Conservation (phyloP, 306 rosid genomes). For the Begonia masoniana region DNA sequence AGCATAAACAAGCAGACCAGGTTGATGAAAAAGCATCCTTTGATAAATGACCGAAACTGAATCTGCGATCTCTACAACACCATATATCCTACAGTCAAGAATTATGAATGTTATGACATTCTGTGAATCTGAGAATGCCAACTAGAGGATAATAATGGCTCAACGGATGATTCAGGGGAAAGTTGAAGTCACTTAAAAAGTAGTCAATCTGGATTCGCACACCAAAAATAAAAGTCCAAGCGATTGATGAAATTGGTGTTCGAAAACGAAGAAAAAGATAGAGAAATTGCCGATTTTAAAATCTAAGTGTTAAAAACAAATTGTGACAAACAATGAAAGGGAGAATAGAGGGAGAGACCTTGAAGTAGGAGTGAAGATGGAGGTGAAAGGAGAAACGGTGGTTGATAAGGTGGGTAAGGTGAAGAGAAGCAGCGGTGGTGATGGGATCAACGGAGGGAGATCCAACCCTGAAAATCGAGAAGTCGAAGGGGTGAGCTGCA, state of each 20-base stretch:
- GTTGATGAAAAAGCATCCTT: conserved; percentile 26
- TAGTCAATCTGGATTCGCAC: no score
- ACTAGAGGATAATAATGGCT: no score
- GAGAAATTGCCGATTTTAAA: not conserved
- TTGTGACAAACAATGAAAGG: not conserved
- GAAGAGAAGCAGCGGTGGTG: conserved; percentile 50
- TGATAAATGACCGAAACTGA: conserved; percentile 22
- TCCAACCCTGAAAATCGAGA: conserved; percentile 25
- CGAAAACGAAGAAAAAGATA: not conserved
- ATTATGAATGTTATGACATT: no score
- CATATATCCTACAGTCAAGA: conserved; percentile 38
- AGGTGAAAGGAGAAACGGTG: conserved; percentile 21
- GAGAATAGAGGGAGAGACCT: conserved; percentile 26
- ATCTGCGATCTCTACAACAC: conserved; percentile 25
- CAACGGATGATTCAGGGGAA: no score
- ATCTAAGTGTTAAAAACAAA: not conserved
- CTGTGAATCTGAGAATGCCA: no score
- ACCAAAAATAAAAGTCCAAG: no score
- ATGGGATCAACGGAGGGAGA: conserved; percentile 22
- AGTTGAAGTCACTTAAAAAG: no score
- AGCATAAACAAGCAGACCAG: conserved; percentile 35
- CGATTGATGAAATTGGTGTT: no score
- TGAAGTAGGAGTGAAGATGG: conserved; percentile 33
- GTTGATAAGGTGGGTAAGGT: conserved; percentile 34
- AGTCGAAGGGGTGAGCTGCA: conserved; percentile 16